phyloP scores from a whole-genome alignment of 2,329 filamentous ascomycete genomes.

The Penicillium sclerotiorum region DNA sequence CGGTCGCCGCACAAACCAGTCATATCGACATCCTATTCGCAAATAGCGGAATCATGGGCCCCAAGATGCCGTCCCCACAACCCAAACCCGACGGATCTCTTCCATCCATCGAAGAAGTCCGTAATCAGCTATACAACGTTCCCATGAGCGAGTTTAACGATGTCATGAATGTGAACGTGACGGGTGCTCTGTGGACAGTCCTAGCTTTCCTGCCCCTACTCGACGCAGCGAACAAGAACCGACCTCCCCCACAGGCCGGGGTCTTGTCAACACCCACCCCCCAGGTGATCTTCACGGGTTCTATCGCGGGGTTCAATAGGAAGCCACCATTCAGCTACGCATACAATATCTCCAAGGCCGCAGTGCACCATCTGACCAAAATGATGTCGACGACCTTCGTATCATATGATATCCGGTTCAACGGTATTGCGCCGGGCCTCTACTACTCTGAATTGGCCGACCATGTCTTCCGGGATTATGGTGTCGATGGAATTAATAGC shows the following conservation, averaged over 20 bases:
- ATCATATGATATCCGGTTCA: slow-evolving; percentile 50
- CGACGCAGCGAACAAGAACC: slow-evolving; percentile 46
- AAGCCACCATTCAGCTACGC: slow-evolving; percentile 42
- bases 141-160: slow-evolving; percentile 41
- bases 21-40: slow-evolving; percentile 57
- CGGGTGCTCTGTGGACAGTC: slow-evolving; percentile 45
- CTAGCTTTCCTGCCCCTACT: slow-evolving; percentile 46
- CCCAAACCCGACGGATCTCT: slow-evolving; percentile 29
- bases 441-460: slow-evolving; percentile 65
- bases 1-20: slow-evolving; percentile 44
- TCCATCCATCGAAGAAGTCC: slow-evolving; percentile 44
- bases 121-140: slow-evolving; percentile 42
- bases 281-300: slow-evolving; percentile 53
- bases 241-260: slow-evolving; percentile 29
- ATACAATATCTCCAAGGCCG: slow-evolving; percentile 53
- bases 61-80: slow-evolving; percentile 33
- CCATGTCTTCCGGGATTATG: slow-evolving; percentile 47
- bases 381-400: slow-evolving; percentile 48
- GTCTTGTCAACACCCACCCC: slow-evolving; percentile 37
- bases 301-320: slow-evolving; percentile 50
- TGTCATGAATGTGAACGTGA: slow-evolving; percentile 43
- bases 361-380: slow-evolving; percentile 53
- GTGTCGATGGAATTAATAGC: slow-evolving; percentile 37
- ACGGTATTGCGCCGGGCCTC: slow-evolving; percentile 55
- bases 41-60: slow-evolving; percentile 52